These are phyloP conservation scores for Cryptosporidium viatorum DNA, from an alignment of 169 alveolate species.

Conservation along the genomic window DNA sequence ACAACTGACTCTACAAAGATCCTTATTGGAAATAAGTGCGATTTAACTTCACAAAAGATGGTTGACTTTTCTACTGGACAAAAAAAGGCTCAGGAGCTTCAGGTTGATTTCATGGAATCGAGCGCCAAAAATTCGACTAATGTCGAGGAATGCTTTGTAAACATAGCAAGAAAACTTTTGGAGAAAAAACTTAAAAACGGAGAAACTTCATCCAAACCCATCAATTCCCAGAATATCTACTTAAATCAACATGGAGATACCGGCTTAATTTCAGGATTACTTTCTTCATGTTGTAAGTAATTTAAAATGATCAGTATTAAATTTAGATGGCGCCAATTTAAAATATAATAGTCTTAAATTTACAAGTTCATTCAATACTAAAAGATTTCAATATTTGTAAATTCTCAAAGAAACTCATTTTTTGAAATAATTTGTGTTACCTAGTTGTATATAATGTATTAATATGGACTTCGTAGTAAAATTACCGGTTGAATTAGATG, in stretches of 20 bases:
- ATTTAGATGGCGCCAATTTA: conserved; percentile 60
- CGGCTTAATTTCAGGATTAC: conserved; percentile 20
- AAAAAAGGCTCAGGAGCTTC: conserved; percentile 48
- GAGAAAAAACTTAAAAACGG: conserved; percentile 52
- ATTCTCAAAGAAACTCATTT: neutral
- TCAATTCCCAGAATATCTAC: conserved; percentile 11
- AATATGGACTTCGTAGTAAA: conserved; percentile 51
- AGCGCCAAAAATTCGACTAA: conserved; percentile 73
- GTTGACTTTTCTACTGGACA: conserved; percentile 47
- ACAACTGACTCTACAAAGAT: conserved; percentile 93
- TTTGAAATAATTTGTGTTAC: neutral
- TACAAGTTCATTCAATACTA: neutral
- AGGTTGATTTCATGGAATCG: conserved; percentile 62
- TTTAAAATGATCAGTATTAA: neutral
- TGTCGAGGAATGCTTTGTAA: conserved; percentile 68
- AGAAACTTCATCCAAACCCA: neutral
- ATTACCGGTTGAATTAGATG: conserved; percentile 59
- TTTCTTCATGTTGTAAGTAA: conserved; percentile 54
- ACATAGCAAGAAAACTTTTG: conserved; percentile 51
- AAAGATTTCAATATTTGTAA: conserved; percentile 5
- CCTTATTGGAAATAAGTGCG: conserved; percentile 97
- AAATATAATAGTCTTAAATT: neutral
- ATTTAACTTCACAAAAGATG: conserved; percentile 78
- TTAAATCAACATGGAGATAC: conserved; percentile 6
- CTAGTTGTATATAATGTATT: neutral